Evolutionary conservation across 495 filamentous ascomycete genomes (phyloP).

Genomic region (Xylaria curta): DNA sequence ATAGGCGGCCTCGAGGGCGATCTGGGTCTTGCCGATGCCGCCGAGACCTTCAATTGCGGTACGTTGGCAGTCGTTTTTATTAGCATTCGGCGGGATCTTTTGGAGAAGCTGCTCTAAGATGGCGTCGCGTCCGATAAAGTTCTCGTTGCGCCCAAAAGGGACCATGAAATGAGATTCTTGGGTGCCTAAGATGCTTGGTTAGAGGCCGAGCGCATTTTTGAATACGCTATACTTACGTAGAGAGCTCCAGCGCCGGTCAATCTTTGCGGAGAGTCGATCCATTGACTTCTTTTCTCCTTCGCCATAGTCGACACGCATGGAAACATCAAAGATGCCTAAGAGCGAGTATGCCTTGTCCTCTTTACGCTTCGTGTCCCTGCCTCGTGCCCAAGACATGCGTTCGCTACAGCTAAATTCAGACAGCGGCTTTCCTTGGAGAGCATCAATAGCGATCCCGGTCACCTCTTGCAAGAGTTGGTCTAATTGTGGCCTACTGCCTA

Average conservation of each 20-base stretch:
- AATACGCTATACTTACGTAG: not conserved
- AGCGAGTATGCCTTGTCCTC: not conserved
- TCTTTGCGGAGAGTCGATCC: not conserved
- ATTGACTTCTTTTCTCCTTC: not conserved
- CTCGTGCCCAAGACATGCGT: not conserved
- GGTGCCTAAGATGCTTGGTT: not conserved
- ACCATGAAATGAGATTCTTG: too few relatives aligned
- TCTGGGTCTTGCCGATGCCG: too few relatives aligned
- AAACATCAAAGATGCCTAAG: not conserved
- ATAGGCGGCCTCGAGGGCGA: too few relatives aligned
- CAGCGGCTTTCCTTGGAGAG: not conserved
- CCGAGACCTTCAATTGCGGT: too few relatives aligned
- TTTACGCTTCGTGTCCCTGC: not conserved
- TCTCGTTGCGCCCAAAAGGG: too few relatives aligned
- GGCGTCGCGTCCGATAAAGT: too few relatives aligned
- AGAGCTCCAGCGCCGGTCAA: not conserved
- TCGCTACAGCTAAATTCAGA: not conserved
- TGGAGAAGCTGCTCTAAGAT: too few relatives aligned
- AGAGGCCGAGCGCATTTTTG: not conserved
- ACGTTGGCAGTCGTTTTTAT: too few relatives aligned
- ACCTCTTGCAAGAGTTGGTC: not conserved
- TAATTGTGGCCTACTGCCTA: not conserved
- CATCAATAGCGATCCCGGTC: not conserved
- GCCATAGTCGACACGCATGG: not conserved
- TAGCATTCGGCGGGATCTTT: too few relatives aligned